Evolutionary conservation across 1,284 basidiomycete genomes (phyloP).

Genomic region (Microbotryum scabiosae): DNA sequence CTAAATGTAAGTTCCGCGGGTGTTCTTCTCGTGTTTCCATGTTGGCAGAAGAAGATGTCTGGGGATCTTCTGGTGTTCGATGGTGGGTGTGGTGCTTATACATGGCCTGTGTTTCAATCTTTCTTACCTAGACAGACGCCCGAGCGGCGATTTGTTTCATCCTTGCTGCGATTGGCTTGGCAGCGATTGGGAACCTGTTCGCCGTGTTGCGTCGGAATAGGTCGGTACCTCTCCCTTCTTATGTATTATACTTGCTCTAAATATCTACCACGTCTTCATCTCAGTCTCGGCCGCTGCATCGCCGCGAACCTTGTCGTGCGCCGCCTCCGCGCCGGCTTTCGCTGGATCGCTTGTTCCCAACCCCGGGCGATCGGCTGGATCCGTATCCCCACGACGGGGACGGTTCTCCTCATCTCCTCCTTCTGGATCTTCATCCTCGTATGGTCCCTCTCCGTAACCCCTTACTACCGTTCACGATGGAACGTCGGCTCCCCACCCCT

Average conservation of each 20-base stretch:
- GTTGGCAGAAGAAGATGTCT: neutral
- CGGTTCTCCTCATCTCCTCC: conserved; percentile 35
- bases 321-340: conserved; percentile 5
- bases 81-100: too few species aligned
- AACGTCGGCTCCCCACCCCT: conserved; percentile 41
- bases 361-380: conserved; percentile 33
- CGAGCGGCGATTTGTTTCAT: conserved; percentile 35
- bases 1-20: conserved; percentile 16
- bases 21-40: too few species aligned
- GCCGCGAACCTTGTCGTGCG: neutral
- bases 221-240: neutral
- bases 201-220: conserved; percentile 3
- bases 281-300: conserved; percentile 1
- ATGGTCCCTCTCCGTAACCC: conserved; percentile 38
- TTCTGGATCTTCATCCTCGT: conserved; percentile 40
- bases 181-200: conserved; percentile 13
- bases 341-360: conserved; percentile 20
- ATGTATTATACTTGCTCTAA: neutral
- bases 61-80: too few species aligned
- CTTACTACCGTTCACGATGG: conserved; percentile 43
- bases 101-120: neutral
- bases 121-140: conserved; percentile 9
- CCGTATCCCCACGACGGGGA: conserved; percentile 41
- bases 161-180: conserved; percentile 18
- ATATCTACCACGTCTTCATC: neutral